Evolutionary conservation across 139 green algal species (phyloP), one percentile per base, ranked within the genome.

Genomic region (Pleodorina starrii): DNA sequence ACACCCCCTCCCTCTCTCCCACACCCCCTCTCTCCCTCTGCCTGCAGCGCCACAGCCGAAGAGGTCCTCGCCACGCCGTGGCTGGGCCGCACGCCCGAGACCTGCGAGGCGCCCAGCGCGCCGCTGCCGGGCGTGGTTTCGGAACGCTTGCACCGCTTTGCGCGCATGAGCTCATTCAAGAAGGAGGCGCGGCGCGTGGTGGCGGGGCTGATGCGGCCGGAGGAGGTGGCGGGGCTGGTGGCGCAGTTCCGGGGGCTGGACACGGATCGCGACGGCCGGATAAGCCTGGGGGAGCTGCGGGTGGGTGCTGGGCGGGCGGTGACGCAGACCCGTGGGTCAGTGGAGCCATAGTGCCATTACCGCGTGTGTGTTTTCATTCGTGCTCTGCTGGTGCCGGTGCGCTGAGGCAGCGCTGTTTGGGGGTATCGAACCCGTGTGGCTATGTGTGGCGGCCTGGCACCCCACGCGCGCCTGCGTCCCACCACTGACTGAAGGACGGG

Each of bases 81-180:
- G 83, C 48, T 88, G 32, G 66, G 66, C 48, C 83, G 66, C 69
- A 57, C 66, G 57, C 17, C 83, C 63, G 44, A 72, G 43, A 32
- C 83, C 63, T 88, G 83, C 63, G 38, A 40, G 40, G 83, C 83
- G 42, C 83, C 83, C 32, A 12, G 32, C 0, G 27, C 23, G 19
- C 66, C 83, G 44, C 83, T 92, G 69, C 88, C 90, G 44, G 84
- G 76, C 23, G 88, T 92, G 88, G 96, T 99, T 76, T 89, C 97
- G 23, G 94, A 84, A 57, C 93, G 97, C 57, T 93, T 99, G 77
- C 93, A 94, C 63, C 92, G 96, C 68, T 99, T 99, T 92, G 92
- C 96, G 0, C 89, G 63, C 74, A 97, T 98, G 95, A 98, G 99
- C 94, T 97, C 96, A 6, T 85, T 85, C 32, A 54, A 51, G 35